Base-by-base conservation (phyloP, 352 stramenopile species). In the Plasmopara halstedii region DNA sequence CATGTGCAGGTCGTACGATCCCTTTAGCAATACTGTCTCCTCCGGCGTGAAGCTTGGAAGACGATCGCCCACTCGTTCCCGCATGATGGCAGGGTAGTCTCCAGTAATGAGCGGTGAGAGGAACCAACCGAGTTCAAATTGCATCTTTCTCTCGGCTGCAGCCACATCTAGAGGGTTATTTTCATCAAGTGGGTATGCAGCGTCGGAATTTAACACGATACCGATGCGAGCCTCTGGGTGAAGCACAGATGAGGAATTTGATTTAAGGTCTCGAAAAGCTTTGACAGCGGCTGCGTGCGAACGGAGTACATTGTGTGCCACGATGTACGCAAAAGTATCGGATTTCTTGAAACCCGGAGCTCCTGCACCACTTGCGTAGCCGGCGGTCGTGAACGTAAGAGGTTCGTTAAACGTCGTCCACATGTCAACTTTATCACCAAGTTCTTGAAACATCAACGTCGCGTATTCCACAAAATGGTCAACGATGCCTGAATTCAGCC, bases 351-450 rank as follows among this genome's bases (percentile, higher is more conserved):
- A 42, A 0, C 62, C 67, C 0, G 72, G 69, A 19, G 67, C 67
- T 13, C 60, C 60, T 23, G 46, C 50, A 42, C 87, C 89, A 39
- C 75, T 78, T 47, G 80, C 73, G 57, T 97, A 97, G 7, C 86
- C 91, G 11, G 83, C 64, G 19, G 85, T 83, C 5, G 72, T 73
- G 26, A 96, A 82, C 6, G 70, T 93, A 65, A 83, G 92, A 6
- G 86, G 69, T 67, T 98, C 94, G 54, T 98, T 98, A 50, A 98
- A 86, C 0, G 92, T 98, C 25, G 95, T 86, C 91, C 91, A 98
- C 37, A 80, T 71, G 42, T 91, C 77, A n/a, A 98, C 85, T 42
- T 93, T 80, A 62, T 83, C 67, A 35, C 90, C 90, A 67, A 96
- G 97, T 25, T 79, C 69, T 17, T 82, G 62, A 64, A 96, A 98